A percentile compares a stretch with the other conserved stretches of the same genome.
These are phyloP conservation scores for Farysia itapuensis DNA, from an alignment of 1,284 basidiomycete genomes.

Conservation along the genomic window DNA sequence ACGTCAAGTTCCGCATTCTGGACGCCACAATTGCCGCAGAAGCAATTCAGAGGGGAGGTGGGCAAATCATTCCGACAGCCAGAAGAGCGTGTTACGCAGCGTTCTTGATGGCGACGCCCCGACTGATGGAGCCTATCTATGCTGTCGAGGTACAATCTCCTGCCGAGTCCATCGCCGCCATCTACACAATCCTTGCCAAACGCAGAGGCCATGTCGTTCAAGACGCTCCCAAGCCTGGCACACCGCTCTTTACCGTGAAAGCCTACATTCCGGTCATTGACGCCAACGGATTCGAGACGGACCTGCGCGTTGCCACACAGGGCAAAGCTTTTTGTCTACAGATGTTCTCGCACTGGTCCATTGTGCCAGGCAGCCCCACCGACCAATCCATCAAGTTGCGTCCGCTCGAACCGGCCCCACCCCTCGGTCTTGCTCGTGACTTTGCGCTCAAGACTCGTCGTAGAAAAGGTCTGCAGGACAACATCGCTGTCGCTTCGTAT, in stretches of 20 bases:
- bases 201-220: conserved; percentile 96
- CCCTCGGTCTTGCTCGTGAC: conserved; percentile 75
- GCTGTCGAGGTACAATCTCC: conserved; percentile 98
- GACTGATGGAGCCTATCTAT: conserved; percentile 86
- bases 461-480: conserved; percentile 68
- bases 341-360: conserved; percentile 96
- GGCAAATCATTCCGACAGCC: conserved; percentile 96
- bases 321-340: conserved; percentile 97
- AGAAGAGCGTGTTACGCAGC: conserved; percentile 98
- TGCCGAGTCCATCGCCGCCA: conserved; percentile 94
- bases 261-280: conserved; percentile 97
- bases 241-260: conserved; percentile 94
- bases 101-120: conserved; percentile 74
- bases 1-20: conserved; percentile 94
- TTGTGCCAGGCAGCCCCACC: conserved; percentile 95
- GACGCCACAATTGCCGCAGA: conserved; percentile 89
- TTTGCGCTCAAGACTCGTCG: conserved; percentile 93
- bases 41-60: conserved; percentile 94
- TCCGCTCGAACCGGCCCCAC: conserved; percentile 93
- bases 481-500: conserved; percentile 43
- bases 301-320: conserved; percentile 92
- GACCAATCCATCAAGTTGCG: conserved; percentile 92
- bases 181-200: conserved; percentile 94
- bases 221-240: conserved; percentile 95
- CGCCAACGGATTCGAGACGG: conserved; percentile 97